These are phyloP conservation scores for Picochlorum sp. DNA, from an alignment of 139 green algal species.

Conservation along the genomic window DNA sequence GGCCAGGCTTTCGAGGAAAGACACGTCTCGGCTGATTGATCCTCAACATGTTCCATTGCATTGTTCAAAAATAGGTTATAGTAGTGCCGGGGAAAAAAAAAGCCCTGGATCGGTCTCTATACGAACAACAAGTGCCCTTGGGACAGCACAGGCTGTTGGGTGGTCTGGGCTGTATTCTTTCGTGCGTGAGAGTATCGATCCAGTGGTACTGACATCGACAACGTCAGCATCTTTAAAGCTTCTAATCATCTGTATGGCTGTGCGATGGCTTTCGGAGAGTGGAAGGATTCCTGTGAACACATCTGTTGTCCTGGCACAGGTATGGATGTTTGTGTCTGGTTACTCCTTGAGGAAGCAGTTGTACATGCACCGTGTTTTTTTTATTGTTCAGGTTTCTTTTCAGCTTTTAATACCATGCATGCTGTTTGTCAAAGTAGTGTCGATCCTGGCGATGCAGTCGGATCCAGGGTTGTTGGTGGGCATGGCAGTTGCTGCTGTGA, in stretches of 20 bases:
- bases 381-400: slow-evolving; percentile 39
- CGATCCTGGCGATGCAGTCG: slow-evolving; percentile 25
- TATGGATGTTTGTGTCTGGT: slow-evolving; percentile 1
- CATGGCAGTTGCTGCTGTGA: slow-evolving; percentile 10
- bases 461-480: slow-evolving; percentile 18
- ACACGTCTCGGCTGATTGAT: too few relatives aligned
- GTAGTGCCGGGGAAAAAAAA: too few relatives aligned
- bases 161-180: not conserved
- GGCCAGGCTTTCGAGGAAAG: too few relatives aligned
- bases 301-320: slow-evolving; percentile 46
- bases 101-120: too few relatives aligned
- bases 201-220: slow-evolving; percentile 26
- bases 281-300: slow-evolving; percentile 37
- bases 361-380: not conserved
- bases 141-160: not conserved
- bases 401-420: slow-evolving; percentile 51
- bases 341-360: too few relatives aligned
- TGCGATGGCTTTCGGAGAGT: slow-evolving; percentile 32
- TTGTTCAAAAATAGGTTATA: too few relatives aligned
- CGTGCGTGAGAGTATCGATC: slow-evolving; percentile 11
- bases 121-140: too few relatives aligned
- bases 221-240: slow-evolving; percentile 36
- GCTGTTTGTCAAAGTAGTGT: slow-evolving; percentile 49
- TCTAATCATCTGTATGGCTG: slow-evolving; percentile 34
- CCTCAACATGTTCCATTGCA: too few relatives aligned